Base-by-base conservation (phyloP, 1,139 yeast genomes). In the Tardiomyces blankii region DNA sequence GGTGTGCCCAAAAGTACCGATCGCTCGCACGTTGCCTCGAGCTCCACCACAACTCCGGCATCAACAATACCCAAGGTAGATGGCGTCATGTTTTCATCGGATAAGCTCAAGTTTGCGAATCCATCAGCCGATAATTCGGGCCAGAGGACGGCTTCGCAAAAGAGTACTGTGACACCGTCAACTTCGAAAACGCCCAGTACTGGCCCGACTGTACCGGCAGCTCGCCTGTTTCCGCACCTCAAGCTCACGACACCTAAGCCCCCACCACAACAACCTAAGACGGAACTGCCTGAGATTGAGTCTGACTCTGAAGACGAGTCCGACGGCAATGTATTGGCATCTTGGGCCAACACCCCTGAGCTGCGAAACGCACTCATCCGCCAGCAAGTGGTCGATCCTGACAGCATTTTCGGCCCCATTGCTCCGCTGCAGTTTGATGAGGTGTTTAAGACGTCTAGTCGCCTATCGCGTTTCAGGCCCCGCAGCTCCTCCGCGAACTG, bases 341-440 rank as follows among this genome's bases (percentile, higher is more conserved):
- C 74, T 38, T 85, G 95, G 95, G 94, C 91, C 1, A 72, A 74
- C 48, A 73, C 86, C 0, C 83, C 86, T 1, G 79, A 74, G 49
- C 67, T 82, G 42, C 72, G 74, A 39, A 66, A 66, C 45, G 66
- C 74, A 38, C 68, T 86, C 40, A 61, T 72, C 41, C 65, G 70
- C 42, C 95, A 85, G 60, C 77, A 75, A 50, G 63, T 65, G 18
- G 66, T 82, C 48, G 82, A 88, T 59, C 95, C 96, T 0, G 77
- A 73, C 46, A 60, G 72, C 3, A 75, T 88, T 1, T 88, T 89
- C 68, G 96, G 96, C 0, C 83, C 85, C 13, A 74, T 83, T 23
- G 82, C 85, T 0, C 78, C 79, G 3, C 65, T 85, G 48, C 75
- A 79, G 42, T 75, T 85, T 61, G 82, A 77, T 42, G 86, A 80